Evolutionary conservation across 2,329 filamentous ascomycete species (phyloP), one percentile per base, ranked within the genome.

Genomic region (Myriosclerotinia scirpicola): DNA sequence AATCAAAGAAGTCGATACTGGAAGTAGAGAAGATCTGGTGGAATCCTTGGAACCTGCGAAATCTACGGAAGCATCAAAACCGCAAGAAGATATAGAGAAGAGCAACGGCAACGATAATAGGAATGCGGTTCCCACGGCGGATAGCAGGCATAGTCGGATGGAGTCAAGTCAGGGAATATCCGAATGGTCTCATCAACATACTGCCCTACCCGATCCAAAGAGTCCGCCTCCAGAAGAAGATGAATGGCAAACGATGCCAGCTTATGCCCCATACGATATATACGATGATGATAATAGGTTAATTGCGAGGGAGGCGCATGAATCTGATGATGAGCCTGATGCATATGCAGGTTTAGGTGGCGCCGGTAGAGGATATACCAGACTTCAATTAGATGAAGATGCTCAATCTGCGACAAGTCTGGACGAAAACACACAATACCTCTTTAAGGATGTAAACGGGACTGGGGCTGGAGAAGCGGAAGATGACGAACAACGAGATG

Each of bases 401-500:
- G 93, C 89, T 17, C 87, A 96, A 76, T 97, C 93, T 38, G 90
- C 90, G 59, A 99, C 93, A 4, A 98, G 94, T 79, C 87, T 99
- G 87, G 95, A 99, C 76, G 95, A 99, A 67, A 94, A 98, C 74
- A 99, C 95, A 0, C 88, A 93, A 66, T 99, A 99, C 77, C 84
- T 99, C 3, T 99, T 99, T 82, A 94, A 92, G 71, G 88, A 92
- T 68, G 79, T 83, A 17, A 83, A 82, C 64, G 83, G 81, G 54
- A 85, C 84, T 67, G 81, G 81, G 30, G 89, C 88, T 2, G 84
- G 85, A 12, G 81, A 85, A 6, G 73, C 81, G 48, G 85, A 88
- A 61, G 91, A 93, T 34, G 93, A 96, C 34, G 92, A 95, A 65
- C 88, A 91, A 67, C 86, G 93, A 64, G 95, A 98, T 78, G 87